These are phyloP conservation scores for Lactifluus volemus DNA, from an alignment of 768 basidiomycete species.

Conservation along the genomic window DNA sequence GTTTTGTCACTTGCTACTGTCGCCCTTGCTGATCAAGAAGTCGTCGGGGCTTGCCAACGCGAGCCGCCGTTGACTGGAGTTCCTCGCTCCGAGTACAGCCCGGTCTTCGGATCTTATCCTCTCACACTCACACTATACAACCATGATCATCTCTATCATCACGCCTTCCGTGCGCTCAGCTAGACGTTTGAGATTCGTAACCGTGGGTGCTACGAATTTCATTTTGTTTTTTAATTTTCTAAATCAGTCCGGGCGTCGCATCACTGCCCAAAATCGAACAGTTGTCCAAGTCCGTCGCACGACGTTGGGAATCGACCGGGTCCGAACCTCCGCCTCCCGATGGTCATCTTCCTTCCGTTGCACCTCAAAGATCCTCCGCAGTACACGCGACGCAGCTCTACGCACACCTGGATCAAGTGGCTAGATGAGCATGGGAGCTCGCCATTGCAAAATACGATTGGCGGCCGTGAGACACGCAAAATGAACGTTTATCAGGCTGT, in stretches of 20 bases:
- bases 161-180: constrained; percentile 17
- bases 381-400: constrained; percentile 60
- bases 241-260: background rate
- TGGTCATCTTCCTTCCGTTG: constrained; percentile 65
- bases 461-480: constrained; percentile 81
- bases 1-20: background rate
- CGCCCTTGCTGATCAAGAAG: constrained; percentile 16
- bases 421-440: constrained; percentile 45
- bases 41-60: constrained; percentile 10
- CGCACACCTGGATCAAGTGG: constrained; percentile 72
- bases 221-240: background rate
- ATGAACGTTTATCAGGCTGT: constrained; percentile 96
- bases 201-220: background rate
- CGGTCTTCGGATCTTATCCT: constrained; percentile 23
- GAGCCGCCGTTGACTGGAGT: too few relatives aligned
- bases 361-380: constrained; percentile 53
- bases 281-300: constrained; percentile 4
- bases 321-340: constrained; percentile 67
- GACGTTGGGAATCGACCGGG: constrained; percentile 27
- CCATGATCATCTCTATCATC: constrained; percentile 23
- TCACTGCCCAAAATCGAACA: background rate
- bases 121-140: constrained; percentile 11
- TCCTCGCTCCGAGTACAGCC: background rate
- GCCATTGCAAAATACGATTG: constrained; percentile 41
- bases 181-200: constrained; percentile 6